These are phyloP conservation scores for Pseudogymnoascus pannorum DNA, from an alignment of 2,329 filamentous ascomycete species.

Conservation along the genomic window DNA sequence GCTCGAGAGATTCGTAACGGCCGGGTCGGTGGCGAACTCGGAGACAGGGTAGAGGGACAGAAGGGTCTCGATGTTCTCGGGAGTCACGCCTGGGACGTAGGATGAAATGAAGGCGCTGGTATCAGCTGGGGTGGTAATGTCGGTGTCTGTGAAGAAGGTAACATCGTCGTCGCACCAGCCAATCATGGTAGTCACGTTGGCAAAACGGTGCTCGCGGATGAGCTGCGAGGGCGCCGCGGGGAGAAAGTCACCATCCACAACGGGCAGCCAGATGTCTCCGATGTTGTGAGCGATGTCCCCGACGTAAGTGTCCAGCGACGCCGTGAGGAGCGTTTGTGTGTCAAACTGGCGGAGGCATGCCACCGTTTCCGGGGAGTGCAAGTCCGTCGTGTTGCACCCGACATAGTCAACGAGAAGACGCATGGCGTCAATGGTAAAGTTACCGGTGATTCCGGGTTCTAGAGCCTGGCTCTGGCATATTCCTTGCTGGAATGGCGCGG, in stretches of 20 bases:
- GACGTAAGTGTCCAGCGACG: conserved; percentile 36
- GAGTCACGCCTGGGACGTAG: conserved; percentile 17
- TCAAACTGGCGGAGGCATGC: conserved; percentile 39
- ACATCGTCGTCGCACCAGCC: conserved; percentile 15
- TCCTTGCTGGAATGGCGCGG: conserved; percentile 38
- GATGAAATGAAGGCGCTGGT: conserved; percentile 22
- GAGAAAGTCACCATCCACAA: conserved; percentile 15
- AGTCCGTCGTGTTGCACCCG: conserved; percentile 35
- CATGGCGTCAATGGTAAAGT: conserved; percentile 42
- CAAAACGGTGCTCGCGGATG: conserved; percentile 12
- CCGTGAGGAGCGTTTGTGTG: conserved; percentile 36
- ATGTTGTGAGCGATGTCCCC: conserved; percentile 38
- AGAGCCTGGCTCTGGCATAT: conserved; percentile 42
- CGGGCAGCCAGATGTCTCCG: conserved; percentile 42
- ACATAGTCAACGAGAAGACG: conserved; percentile 34
- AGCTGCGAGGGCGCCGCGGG: conserved; percentile 10
- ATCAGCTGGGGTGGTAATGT: conserved; percentile 27
- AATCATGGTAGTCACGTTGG: conserved; percentile 14
- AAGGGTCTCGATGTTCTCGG: conserved; percentile 37
- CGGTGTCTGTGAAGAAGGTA: neutral
- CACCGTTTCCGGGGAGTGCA: conserved; percentile 39
- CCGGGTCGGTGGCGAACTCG: conserved; percentile 36
- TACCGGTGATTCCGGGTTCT: conserved; percentile 43
- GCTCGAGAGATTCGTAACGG: conserved; percentile 33
- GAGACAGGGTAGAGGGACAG: conserved; percentile 42